Conservation (phyloP, 2,329 filamentous ascomycete species). For the Boeremia lycopersici region DNA sequence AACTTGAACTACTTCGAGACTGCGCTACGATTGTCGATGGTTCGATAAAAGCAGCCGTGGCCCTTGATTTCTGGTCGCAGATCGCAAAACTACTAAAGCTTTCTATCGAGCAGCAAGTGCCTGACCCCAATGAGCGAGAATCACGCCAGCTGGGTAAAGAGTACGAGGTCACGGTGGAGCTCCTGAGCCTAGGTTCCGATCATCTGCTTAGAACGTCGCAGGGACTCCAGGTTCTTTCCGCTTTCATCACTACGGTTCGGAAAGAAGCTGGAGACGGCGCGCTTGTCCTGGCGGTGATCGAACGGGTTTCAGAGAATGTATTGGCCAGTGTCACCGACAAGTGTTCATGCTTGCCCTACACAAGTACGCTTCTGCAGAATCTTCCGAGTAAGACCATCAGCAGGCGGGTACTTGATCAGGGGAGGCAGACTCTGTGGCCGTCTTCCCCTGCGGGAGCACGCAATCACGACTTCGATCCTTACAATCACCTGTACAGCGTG, state of each 20-base stretch:
- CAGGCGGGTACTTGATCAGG: constrained; percentile 62
- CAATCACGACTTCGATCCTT: constrained; percentile 60
- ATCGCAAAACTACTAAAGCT: constrained; percentile 27
- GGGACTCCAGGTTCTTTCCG: constrained; percentile 58
- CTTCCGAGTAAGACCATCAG: constrained; percentile 52
- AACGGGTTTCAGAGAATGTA: constrained; percentile 66
- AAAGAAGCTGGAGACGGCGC: constrained; percentile 70
- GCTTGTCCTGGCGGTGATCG: constrained; percentile 69
- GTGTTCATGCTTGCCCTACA: constrained; percentile 28
- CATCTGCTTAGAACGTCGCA: constrained; percentile 25
- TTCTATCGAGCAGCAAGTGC: constrained; percentile 31
- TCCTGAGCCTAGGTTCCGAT: constrained; percentile 67
- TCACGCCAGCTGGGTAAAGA: constrained; percentile 64
- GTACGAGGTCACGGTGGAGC: constrained; percentile 70
- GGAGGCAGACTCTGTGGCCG: constrained; percentile 70
- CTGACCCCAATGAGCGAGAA: constrained; percentile 30
- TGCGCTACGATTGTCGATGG: constrained; percentile 33
- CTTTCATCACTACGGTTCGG: constrained; percentile 62
- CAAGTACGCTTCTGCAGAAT: constrained; percentile 44
- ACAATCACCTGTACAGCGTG: constrained; percentile 69
- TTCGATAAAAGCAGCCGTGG: constrained; percentile 27
- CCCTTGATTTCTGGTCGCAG: constrained; percentile 38
- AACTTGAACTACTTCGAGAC: constrained; percentile 49
- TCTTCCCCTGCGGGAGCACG: constrained; percentile 49
- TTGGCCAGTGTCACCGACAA: constrained; percentile 24